Base-by-base conservation (phyloP, 352 stramenopile genomes). In the Phytopythium sindhum region DNA sequence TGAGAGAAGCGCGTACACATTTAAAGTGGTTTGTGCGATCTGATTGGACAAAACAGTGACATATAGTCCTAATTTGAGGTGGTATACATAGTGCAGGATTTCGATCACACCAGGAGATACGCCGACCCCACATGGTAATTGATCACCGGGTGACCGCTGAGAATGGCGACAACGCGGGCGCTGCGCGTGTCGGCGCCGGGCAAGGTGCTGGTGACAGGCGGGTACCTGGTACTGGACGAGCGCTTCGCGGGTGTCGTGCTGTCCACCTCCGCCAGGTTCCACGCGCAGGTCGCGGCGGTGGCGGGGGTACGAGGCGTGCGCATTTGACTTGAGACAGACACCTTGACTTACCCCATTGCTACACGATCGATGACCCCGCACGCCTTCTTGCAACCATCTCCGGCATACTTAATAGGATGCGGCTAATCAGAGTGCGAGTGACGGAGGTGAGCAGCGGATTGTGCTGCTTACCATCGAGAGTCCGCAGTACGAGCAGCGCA, bases 131-230 rank as follows among this genome's bases (percentile, higher is more conserved):
- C n/a, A n/a, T n/a, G n/a, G 39, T 10, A n/a, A 19, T 6, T n/a
- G 19, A 45, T 45, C 7, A n/a, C 19, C 3, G 21, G 21, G 14
- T 24, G 7, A 23, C 3, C 39, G 39, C 17, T n/a, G 7, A 23
- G 42, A 2, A 50, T n/a, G 47, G 6, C 47, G 23, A 29, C n/a
- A 4, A 45, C 37, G 54, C 47, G 28, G 19, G 17, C 31, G 26
- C 45, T 81, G 63, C 67, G 84, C 59, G 92, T 98, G 45, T 98
- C 95, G 45, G 94, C 92, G 42, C 96, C 97, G 8, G 97, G 97
- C n/a, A 99, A 99, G 73, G 90, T 98, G 55, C 78, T 99, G 39
- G 71, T 99, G 48, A 96, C 92, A 10, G 97, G 97, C 39, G 97
- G 97, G 1, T 99, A 99, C 74, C 72, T 98, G 15, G 91, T 99